Percentiles rank a stretch among this genome's conserved stretches.
These are phyloP conservation scores for Coemansia sp. DNA, from an alignment of 192 early-diverging fungal genomes.

Conservation along the genomic window DNA sequence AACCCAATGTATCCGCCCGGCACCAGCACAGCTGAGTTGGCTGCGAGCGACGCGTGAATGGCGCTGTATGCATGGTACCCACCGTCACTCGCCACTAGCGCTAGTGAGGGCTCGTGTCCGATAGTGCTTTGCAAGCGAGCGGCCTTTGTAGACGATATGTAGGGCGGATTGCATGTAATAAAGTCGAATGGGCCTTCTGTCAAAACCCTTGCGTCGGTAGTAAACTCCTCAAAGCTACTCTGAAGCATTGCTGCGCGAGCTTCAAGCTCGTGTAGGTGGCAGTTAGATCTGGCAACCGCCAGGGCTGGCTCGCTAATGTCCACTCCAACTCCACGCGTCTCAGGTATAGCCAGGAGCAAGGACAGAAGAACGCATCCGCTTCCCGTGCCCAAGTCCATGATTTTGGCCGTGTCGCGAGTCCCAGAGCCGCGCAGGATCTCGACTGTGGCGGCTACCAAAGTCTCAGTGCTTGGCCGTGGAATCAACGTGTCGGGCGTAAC, in stretches of 20 bases:
- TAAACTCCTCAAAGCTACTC: conserved; percentile 56
- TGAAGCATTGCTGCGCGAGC: conserved; percentile 37
- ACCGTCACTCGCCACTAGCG: conserved; percentile 64
- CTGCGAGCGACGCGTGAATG: conserved; percentile 34
- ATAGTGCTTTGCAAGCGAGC: conserved; percentile 39
- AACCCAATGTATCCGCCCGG: conserved; percentile 46
- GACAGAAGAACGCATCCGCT: conserved; percentile 73
- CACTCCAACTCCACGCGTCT: conserved; percentile 62
- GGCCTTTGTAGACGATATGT: conserved; percentile 55
- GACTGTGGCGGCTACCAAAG: conserved; percentile 61
- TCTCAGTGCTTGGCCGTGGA: conserved; percentile 71
- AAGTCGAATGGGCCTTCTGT: conserved; percentile 56
- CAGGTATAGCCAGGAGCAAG: conserved; percentile 38
- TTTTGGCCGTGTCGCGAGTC: not conserved
- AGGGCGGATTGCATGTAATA: conserved; percentile 77
- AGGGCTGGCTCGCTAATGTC: conserved; percentile 66
- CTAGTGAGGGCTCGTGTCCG: conserved; percentile 65
- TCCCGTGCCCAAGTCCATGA: conserved; percentile 79
- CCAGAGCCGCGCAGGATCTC: conserved; percentile 1
- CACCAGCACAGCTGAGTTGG: conserved; percentile 29
- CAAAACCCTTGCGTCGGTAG: conserved; percentile 13
- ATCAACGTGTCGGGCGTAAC: conserved; percentile 70
- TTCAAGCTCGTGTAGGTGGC: conserved; percentile 27
- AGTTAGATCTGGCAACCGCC: conserved; percentile 59
- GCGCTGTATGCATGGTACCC: conserved; percentile 67